Base-by-base conservation (phyloP, 768 basidiomycete genomes). In the Pleurotus platypus region DNA sequence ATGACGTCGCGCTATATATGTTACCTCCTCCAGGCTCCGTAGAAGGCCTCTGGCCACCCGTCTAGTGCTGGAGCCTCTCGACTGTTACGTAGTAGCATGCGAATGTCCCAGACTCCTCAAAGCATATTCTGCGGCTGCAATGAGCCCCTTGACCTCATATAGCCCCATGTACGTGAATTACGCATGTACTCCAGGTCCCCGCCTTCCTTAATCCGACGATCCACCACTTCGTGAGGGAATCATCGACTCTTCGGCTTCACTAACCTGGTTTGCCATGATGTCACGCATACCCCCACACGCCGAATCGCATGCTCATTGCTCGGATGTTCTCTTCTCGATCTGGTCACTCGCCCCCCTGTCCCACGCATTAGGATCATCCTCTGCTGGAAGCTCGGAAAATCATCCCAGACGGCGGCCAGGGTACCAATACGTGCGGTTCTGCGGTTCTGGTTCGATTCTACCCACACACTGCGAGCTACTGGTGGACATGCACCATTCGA, bases 341-440 rank as follows among this genome's bases (percentile, higher is more conserved):
- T 48, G 46, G 20, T 18, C 46, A 35, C 30, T 35, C 30, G 30
- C 30, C 30, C 30, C 30, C 30, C 30, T 35, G 30, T 35, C n/a
- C 42, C 13, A 45, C 42, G 20, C n/a, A 43, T n/a, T 40, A 26
- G 51, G 51, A 53, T 53, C 51, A 53, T 40, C 38, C 51, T 51
- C 48, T 30, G 12, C 27, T 30, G 15, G 18, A 22, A 51, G 16
- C 49, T 51, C n/a, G n/a, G 48, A 30, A n/a, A 49, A 51, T 15
- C 12, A 22, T 51, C 13, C 24, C 24, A 50, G 47, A 26, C 22
- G 30, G 16, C 24, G 24, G 22, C 30, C 22, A 38, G 15, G 27
- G 48, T 18, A 9, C 15, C 18, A 27, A 49, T 22, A 11, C 49
- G 16, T 42, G 39, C 35, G 42, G 42, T 54, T n/a, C 51, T 35